phyloP scores from a whole-genome alignment of 331 rosid genomes.

The Acacia concinna region DNA sequence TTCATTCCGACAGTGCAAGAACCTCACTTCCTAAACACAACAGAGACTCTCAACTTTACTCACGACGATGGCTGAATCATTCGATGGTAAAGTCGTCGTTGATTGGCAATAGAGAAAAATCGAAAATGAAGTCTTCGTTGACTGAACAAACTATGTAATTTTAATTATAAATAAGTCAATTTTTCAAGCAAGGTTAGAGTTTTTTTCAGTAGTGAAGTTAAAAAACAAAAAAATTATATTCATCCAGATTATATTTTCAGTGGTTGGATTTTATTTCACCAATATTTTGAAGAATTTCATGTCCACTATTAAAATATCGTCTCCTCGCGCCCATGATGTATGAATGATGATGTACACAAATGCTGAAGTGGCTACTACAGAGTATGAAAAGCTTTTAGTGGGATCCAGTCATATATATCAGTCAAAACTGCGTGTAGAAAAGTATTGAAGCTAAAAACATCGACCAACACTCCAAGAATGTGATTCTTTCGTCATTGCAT shows the following conservation, averaged over 20 bases:
- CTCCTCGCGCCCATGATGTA: background rate
- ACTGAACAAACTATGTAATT: background rate
- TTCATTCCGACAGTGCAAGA: conserved; percentile 1
- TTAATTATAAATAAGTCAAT: no score
- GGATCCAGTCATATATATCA: background rate
- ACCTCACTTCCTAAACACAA: background rate
- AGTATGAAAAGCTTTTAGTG: background rate
- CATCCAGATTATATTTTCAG: no score
- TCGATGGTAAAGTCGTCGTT: background rate
- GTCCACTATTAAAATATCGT: no score
- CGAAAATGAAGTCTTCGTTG: background rate
- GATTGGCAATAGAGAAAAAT: background rate
- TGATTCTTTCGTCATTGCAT: conserved; percentile 27
- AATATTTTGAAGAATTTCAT: no score
- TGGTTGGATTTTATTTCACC: no score
- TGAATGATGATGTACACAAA: background rate
- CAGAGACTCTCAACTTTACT: background rate
- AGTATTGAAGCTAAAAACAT: background rate
- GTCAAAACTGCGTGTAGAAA: background rate
- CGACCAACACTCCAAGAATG: conserved; percentile 22
- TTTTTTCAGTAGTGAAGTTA: no score
- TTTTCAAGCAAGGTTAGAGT: no score
- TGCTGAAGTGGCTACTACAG: background rate
- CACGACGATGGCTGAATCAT: background rate
- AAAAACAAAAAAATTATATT: no score